These are phyloP conservation scores for Nakataea oryzae DNA, from an alignment of 2,329 filamentous ascomycete genomes.

Conservation along the genomic window DNA sequence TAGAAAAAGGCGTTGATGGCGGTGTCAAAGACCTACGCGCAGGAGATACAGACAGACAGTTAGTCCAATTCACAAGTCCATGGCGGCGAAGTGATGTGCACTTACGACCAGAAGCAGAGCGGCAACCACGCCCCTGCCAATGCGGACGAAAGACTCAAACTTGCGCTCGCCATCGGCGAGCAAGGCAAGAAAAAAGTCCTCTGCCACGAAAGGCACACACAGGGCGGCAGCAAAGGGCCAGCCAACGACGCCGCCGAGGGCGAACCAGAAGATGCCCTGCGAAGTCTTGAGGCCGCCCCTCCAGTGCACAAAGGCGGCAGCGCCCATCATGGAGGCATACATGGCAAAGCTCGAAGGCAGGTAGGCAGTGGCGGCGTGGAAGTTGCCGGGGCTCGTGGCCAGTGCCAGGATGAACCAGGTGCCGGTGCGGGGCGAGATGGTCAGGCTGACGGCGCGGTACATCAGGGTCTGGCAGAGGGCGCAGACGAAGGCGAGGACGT, in stretches of 20 bases:
- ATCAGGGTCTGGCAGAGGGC: conserved; percentile 74
- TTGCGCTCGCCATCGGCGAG: conserved; percentile 47
- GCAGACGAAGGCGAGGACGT: conserved; percentile 63
- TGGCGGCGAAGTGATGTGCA: conserved; percentile 5
- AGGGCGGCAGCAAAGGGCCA: conserved; percentile 92
- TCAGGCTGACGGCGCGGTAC: conserved; percentile 65
- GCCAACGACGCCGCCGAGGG: conserved; percentile 71
- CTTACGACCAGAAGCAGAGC: conserved; percentile 61
- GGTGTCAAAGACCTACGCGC: conserved; percentile 53
- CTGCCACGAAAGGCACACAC: conserved; percentile 66
- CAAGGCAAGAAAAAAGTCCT: conserved; percentile 57
- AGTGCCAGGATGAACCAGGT: conserved; percentile 73
- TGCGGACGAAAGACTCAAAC: conserved; percentile 46
- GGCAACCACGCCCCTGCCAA: conserved; percentile 57
- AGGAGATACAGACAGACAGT: background rate
- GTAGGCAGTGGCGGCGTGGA: conserved; percentile 79
- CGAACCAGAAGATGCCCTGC: conserved; percentile 83
- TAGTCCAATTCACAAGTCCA: background rate
- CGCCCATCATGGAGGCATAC: conserved; percentile 81
- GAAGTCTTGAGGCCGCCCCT: conserved; percentile 68
- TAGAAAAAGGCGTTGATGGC: conserved; percentile 78
- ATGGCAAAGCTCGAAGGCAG: conserved; percentile 94
- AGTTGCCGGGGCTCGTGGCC: conserved; percentile 79
- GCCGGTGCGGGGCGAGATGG: conserved; percentile 73
- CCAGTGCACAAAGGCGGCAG: conserved; percentile 87